Evolutionary conservation across 2,329 filamentous ascomycete genomes (phyloP), one percentile per base, ranked within the genome.

Genomic region (Aphanoascus verrucosus): DNA sequence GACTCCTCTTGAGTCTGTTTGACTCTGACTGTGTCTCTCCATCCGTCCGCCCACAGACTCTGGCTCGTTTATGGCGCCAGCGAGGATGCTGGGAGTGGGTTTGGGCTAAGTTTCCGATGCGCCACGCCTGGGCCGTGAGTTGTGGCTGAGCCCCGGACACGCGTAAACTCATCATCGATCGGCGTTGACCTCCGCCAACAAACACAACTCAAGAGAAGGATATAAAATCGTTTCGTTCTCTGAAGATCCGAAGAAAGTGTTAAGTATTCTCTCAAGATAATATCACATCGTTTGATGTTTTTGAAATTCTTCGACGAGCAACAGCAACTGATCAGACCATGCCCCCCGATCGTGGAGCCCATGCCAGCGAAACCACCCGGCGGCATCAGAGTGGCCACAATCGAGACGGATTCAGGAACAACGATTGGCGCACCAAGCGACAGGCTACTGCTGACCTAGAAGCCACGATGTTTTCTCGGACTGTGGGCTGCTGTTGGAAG

Each of bases 101-200:
- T 32, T n/a, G 20, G 48, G 8, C 20, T 8, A 28, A 50, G 48
- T 28, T 37, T 42, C 12, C 42, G 35, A 37, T 34, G 48, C 48
- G 48, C 48, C 48, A 50, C 48, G 48, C 42, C 48, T 43, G n/a
- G 35, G 47, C 19, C 20, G 14, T 11, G n/a, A 14, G 31, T 50
- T n/a, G 48, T 50, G 48, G 48, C 48, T 42, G 17, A 43, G 48
- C n/a, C 14, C 40, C 20, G 14, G 48, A 9, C 37, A 34, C 48
- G 37, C 38, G 48, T 50, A 42, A 42, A 28, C 23, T 31, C 23
- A 14, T 12, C 31, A 38, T 11, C 17, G 48, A 50, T 50, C 48
- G 12, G 23, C 34, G 23, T 41, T 41, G n/a, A 14, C 3, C 37
- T 40, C 37, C 37, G 37, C 12, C 23, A 37, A 15, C 2, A 6